Base-by-base conservation (phyloP, 2,329 filamentous ascomycete species). In the Didymella segeticola region DNA sequence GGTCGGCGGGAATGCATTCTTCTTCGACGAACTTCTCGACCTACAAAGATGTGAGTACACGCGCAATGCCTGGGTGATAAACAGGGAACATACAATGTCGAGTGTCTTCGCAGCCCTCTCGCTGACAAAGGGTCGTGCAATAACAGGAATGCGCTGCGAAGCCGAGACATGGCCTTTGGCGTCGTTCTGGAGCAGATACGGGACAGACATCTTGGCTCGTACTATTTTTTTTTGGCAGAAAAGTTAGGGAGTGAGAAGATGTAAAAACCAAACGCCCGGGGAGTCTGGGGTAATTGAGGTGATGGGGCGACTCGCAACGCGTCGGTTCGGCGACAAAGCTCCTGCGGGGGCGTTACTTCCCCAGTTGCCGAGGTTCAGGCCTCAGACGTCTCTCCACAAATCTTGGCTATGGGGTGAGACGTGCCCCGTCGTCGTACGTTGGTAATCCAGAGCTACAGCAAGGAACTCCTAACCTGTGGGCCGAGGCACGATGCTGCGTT, bases 11-110 rank as follows among this genome's bases (percentile, higher is more conserved):
- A 51, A 82, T 80, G 63, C 80, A 99, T 82, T 96, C 93, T 77
- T 96, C 93, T 73, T 98, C 90, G 66, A 99, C 95, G 69, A 99
- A 99, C 77, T 92, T 91, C 80, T 93, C 91, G 64, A 99, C 90
- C 84, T 51, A 11, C 9, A 8, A 5, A 29, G 6, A 36, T 9
- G 27, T 36, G 15, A 56, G 47, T 11, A 22, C 27, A 11, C 23
- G n/a, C 10, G 17, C 17, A n/a, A 19, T 1, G 6, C 11, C 22
- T n/a, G 34, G 2, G n/a, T 19, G 8, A 34, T 15, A n/a, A n/a
- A 30, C 22, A 11, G 1, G 3, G 5, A 29, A 62, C 76, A 47
- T 78, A 87, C 85, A 61, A 91, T 73, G 71, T 97, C 93, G 63
- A 97, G 80, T 25, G 89, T 90, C 82, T 89, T 87, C 79, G 89